phyloP scores from a whole-genome alignment of 768 basidiomycete genomes.

The Boletus eberwhitei region DNA sequence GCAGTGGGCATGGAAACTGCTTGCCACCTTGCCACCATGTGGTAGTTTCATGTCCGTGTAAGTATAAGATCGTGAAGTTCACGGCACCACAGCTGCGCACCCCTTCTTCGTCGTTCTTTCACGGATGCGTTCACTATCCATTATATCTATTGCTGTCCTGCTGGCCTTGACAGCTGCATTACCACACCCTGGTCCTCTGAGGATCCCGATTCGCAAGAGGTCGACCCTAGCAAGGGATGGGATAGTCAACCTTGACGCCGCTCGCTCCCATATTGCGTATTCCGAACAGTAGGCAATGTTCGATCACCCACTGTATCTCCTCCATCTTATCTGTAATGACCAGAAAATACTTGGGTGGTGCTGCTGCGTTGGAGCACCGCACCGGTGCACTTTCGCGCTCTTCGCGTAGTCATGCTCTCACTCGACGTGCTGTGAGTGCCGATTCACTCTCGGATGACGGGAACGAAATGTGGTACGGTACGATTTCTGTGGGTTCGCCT shows the following conservation, averaged over 20 bases:
- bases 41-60: neutral
- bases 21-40: neutral
- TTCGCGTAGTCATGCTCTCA: neutral
- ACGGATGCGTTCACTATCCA: conserved; percentile 10
- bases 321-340: conserved; percentile 2
- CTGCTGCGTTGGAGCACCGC: conserved; percentile 4
- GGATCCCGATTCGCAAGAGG: conserved; percentile 19
- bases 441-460: conserved; percentile 14
- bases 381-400: neutral
- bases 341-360: conserved; percentile 21
- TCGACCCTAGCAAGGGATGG: conserved; percentile 12
- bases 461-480: conserved; percentile 24
- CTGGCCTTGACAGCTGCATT: conserved; percentile 16
- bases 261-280: conserved; percentile 14
- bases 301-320: neutral
- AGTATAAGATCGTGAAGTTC: conserved; percentile 7
- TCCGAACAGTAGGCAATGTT: conserved; percentile 10
- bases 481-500: conserved; percentile 25
- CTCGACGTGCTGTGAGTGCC: conserved; percentile 6
- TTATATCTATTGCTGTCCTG: conserved; percentile 6
- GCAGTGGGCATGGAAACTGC: neutral
- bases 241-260: conserved; percentile 12
- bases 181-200: conserved; percentile 9
- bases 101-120: neutral
- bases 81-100: neutral